These are phyloP conservation scores for Xenosphaeropsis pyriputrescens DNA, from an alignment of 2,329 filamentous ascomycete genomes.

Conservation along the genomic window DNA sequence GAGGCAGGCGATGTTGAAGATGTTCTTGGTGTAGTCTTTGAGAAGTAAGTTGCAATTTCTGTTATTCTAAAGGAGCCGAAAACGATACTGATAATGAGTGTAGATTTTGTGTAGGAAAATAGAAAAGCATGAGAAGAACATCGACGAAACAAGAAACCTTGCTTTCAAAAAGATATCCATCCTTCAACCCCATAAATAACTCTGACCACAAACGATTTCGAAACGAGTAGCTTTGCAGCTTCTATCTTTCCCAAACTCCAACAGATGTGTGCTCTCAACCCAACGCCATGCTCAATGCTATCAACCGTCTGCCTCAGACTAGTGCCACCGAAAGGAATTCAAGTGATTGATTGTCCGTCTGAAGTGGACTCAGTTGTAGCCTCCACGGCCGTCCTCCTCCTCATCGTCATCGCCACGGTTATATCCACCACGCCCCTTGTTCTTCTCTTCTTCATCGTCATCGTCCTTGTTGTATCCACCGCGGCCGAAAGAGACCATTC, in stretches of 20 bases:
- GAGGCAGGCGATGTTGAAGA: constrained; percentile 87
- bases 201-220: too few species aligned
- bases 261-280: too few species aligned
- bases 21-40: constrained; percentile 90
- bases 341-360: too few species aligned
- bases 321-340: too few species aligned
- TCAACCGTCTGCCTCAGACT: too few species aligned
- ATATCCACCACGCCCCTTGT: constrained; percentile 3
- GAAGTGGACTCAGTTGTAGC: constrained; percentile 11
- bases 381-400: constrained; percentile 16
- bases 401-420: constrained; percentile 16
- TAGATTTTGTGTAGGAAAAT: constrained; percentile 2
- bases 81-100: background rate
- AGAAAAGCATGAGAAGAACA: background rate
- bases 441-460: constrained; percentile 1
- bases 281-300: too few species aligned
- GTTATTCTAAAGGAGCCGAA: background rate
- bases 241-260: too few species aligned
- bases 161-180: too few species aligned
- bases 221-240: too few species aligned
- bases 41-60: constrained; percentile 46
- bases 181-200: too few species aligned
- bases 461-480: constrained; percentile 8
- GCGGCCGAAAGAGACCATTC: constrained; percentile 7
- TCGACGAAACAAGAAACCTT: too few species aligned